Conservation (phyloP, 208 protist species). For the Wallacemonas rigidus region DNA sequence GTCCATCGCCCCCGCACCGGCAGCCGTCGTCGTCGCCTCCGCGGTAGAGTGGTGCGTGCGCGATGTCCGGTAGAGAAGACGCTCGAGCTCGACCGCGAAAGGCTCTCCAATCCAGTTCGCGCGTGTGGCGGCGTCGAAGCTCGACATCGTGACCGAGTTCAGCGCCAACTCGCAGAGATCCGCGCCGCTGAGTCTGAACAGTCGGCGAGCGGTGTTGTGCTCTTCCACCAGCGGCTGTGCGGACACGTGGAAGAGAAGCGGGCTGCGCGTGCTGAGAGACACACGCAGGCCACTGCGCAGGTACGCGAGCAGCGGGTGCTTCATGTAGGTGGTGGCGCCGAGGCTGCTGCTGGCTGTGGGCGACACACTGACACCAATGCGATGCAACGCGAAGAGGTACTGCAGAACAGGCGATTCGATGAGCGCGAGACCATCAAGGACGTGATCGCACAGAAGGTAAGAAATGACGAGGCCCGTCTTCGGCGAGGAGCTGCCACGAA, state of each 20-base stretch:
- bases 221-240: slow-evolving; percentile 83
- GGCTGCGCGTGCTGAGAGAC: slow-evolving; percentile 93
- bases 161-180: slow-evolving; percentile 88
- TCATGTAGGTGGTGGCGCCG: slow-evolving; percentile 93
- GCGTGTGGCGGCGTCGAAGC: slow-evolving; percentile 65
- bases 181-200: slow-evolving; percentile 68
- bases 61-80: neutral
- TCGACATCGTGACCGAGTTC: slow-evolving; percentile 84
- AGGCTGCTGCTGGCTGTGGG: slow-evolving; percentile 96
- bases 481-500: slow-evolving; percentile 44
- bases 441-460: slow-evolving; percentile 85
- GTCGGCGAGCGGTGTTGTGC: slow-evolving; percentile 73
- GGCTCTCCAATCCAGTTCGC: slow-evolving; percentile 69
- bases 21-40: neutral
- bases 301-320: slow-evolving; percentile 93
- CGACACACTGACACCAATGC: slow-evolving; percentile 96
- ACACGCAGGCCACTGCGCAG: slow-evolving; percentile 96
- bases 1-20: neutral
- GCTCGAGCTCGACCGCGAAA: slow-evolving; percentile 29
- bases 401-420: slow-evolving; percentile 92
- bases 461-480: slow-evolving; percentile 75
- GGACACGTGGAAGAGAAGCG: slow-evolving; percentile 96
- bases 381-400: slow-evolving; percentile 98
- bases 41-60: neutral
- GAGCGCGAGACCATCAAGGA: slow-evolving; percentile 95